Evolutionary conservation across 331 rosid genomes (phyloP), one percentile per base, ranked within the genome.

Genomic region (Cucumis variabilis): DNA sequence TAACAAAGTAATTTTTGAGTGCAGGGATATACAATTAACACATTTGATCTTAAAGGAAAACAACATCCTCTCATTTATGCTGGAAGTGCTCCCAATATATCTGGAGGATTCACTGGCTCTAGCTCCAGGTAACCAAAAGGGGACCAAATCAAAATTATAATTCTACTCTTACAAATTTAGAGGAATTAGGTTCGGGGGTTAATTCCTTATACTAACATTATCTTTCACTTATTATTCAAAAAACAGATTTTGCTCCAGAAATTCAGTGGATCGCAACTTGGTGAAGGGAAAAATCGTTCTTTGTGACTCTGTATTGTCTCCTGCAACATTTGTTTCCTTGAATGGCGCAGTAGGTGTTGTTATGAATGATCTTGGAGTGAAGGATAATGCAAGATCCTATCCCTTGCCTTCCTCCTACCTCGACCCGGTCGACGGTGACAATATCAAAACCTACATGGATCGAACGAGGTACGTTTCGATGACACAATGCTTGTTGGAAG

Each of bases 241-340:
- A 44, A 44, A 44, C 86, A 91, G 95, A 37, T 0, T 2, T 78
- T 93, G 91, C 55, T 0, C 0, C 1, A 0, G 37, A 17, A 9
- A 86, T 28, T 44, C 92, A 1, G 53, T 91, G 78, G 91, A 91
- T 67, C 19, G 77, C 63, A 50, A 84, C 12, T 50, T 83, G 67
- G 89, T 90, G 60, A 89, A 58, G 71, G 92, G 93, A 24, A 93
- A 91, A 51, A 91, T 91, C 13, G 87, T 93, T 84, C 7, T 91
- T 19, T 93, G 95, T 28, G 92, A 89, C 1, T 3, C 20, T 5
- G 0, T 1, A 1, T 5, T 28, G 6, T 0, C 0, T 9, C 17
- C 66, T 17, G 0, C 1, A 2, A 7, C 20, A 0, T 24, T 87
- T 1, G 87, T 75, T 14, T 3, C 58, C n/a, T 37, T 72, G 2